phyloP scores from a whole-genome alignment of 495 filamentous ascomycete species.

The Staphylotrichum tortipilum region DNA sequence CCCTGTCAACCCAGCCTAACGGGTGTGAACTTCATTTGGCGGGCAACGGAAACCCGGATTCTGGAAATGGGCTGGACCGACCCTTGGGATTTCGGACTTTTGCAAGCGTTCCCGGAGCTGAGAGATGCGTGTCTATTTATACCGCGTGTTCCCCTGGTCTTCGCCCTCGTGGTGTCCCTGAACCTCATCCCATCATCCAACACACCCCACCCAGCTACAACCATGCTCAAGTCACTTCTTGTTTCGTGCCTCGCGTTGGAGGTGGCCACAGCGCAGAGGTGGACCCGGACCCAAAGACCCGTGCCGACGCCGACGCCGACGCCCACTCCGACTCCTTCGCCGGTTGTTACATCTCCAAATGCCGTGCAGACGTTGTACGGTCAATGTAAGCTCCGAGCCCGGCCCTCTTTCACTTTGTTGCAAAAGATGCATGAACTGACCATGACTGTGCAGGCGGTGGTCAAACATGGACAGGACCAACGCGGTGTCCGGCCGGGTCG shows the following conservation, averaged over 20 bases:
- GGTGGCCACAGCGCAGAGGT: background rate
- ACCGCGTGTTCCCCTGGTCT: background rate
- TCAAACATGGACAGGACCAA: constrained; percentile 11
- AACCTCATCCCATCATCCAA: too few relatives aligned
- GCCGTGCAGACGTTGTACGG: background rate
- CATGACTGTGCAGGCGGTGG: constrained; percentile 11
- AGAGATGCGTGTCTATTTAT: background rate
- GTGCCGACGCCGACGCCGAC: too few relatives aligned
- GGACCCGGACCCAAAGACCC: background rate
- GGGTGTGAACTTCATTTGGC: background rate
- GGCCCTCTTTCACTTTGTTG: too few relatives aligned
- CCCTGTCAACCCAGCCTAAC: background rate
- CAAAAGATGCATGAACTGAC: background rate
- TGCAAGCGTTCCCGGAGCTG: background rate
- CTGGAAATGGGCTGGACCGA: background rate
- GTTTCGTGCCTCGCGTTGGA: background rate
- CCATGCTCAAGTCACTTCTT: background rate
- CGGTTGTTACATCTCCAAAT: background rate
- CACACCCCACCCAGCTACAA: background rate
- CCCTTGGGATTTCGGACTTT: background rate
- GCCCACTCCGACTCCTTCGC: background rate
- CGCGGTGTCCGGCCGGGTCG: constrained; percentile 11
- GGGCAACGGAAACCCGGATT: background rate
- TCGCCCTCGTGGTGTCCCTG: too few relatives aligned
- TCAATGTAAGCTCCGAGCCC: background rate